A percentile compares a stretch with the other conserved stretches of the same genome.
Evolutionary conservation across 768 basidiomycete species (phyloP).

Genomic region (Rickenella mellea): DNA sequence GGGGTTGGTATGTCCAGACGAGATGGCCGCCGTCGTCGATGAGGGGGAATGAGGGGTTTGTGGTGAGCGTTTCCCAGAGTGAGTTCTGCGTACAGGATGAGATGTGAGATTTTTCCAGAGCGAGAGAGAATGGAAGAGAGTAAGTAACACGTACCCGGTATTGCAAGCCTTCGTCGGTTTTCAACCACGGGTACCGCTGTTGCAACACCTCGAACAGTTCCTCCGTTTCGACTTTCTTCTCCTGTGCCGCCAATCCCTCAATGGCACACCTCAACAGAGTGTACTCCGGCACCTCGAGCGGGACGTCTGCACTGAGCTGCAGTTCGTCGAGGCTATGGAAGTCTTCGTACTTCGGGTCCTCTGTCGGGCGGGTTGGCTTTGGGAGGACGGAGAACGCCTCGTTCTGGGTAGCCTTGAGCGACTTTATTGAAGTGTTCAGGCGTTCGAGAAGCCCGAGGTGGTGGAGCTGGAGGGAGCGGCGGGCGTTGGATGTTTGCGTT

Average conservation of each 20-base stretch:
- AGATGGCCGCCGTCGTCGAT: slow-evolving; percentile 16
- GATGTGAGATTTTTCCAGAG: neutral
- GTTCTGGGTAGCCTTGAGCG: slow-evolving; percentile 45
- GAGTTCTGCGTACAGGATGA: slow-evolving; percentile 21
- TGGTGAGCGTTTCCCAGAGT: slow-evolving; percentile 57
- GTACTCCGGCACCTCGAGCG: slow-evolving; percentile 31
- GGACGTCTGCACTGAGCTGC: slow-evolving; percentile 14
- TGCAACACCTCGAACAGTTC: slow-evolving; percentile 53
- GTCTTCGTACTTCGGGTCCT: slow-evolving; percentile 31
- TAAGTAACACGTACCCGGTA: slow-evolving; percentile 38
- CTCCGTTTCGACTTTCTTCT: slow-evolving; percentile 38
- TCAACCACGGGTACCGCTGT: slow-evolving; percentile 48
- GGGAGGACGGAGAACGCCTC: slow-evolving; percentile 52
- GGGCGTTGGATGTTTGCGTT: slow-evolving; percentile 45
- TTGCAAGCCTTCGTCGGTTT: slow-evolving; percentile 36
- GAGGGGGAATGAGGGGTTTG: slow-evolving; percentile 35
- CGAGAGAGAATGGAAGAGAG: neutral
- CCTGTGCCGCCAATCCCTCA: slow-evolving; percentile 33
- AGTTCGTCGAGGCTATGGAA: slow-evolving; percentile 38
- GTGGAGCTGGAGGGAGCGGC: slow-evolving; percentile 50
- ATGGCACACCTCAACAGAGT: slow-evolving; percentile 59
- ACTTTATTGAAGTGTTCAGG: slow-evolving; percentile 45
- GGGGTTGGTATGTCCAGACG: slow-evolving; percentile 30
- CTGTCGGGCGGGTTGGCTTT: slow-evolving; percentile 37
- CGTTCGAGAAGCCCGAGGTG: slow-evolving; percentile 46